Base-by-base conservation (phyloP, 371 early-diverging fungal species). In the Syncephalastrum contaminatum region DNA sequence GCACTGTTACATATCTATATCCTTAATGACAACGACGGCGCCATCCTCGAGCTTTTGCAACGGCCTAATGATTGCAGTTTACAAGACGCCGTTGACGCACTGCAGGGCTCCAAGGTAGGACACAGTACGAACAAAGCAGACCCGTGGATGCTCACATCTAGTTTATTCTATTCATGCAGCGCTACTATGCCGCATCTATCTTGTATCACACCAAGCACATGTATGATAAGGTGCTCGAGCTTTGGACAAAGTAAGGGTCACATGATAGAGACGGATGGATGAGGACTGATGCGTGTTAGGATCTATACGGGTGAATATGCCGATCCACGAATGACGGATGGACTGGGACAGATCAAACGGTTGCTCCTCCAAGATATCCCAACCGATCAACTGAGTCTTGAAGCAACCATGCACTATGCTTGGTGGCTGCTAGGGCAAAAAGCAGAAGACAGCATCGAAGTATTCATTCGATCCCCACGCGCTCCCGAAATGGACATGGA, bases 211-310 rank as follows among this genome's bases (percentile, higher is more conserved):
- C 73, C 13, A 78, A 77, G 15, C 73, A 72, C 39, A 62, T 77
- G 62, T 70, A 67, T 44, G 64, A 77, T 45, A 73, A 83, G 14
- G 70, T 80, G 4, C 64, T 93, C 46, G 83, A 86, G 18, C 66
- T 87, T 1, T 89, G 88, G 89, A 80, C 82, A 57, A 68, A 73
- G 90, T 89, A 78, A 57, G 65, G 60, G 7, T 5, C n/a, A 19
- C 2, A 44, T 8, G 7, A 19, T 5, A 39, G 24, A 16, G 14
- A 15, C 21, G 12, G 13, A 39, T 14, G 44, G n/a, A 48, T 18
- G 14, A 8, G 2, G 20, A 47, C 46, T 19, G 15, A 12, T 15
- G 18, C 42, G 10, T 27, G 8, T 47, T 48, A 90, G 87, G 25
- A 69, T 89, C 15, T 67, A 81, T 43, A 43, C 64, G 0, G 78